Conservation (phyloP, 1,139 yeast genomes). For the Diutina scorzettiae region DNA sequence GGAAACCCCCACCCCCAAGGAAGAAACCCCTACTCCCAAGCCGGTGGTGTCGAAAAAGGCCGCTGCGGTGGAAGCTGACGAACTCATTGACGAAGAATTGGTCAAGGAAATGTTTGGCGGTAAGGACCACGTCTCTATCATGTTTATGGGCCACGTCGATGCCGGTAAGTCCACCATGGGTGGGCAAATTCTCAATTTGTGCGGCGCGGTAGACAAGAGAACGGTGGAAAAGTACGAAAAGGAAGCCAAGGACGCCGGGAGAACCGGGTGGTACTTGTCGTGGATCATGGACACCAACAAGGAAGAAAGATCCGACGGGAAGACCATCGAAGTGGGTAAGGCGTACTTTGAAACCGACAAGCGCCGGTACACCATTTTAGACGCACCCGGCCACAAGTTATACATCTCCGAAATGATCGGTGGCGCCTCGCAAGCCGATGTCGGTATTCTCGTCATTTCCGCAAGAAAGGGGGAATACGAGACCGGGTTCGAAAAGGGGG, state of each 20-base stretch:
- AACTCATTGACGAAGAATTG: constrained; percentile 75
- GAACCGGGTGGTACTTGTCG: constrained; percentile 98
- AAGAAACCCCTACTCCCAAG: constrained; percentile 8
- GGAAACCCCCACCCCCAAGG: constrained; percentile 4
- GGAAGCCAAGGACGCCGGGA: constrained; percentile 98
- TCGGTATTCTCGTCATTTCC: constrained; percentile 90
- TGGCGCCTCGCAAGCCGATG: constrained; percentile 99
- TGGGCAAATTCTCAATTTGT: constrained; percentile 83
- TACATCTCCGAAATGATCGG: constrained; percentile 99
- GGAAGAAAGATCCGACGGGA: constrained; percentile 97
- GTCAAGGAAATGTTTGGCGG: constrained; percentile 92
- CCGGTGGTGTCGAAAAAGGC: constrained; percentile 14
- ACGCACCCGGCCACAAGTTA: constrained; percentile 99
- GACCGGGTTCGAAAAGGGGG: constrained; percentile 98
- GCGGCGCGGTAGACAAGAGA: constrained; percentile 97
- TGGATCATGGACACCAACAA: constrained; percentile 99
- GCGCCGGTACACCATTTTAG: constrained; percentile 94
- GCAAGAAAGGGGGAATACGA: constrained; percentile 99
- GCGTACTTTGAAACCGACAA: constrained; percentile 95
- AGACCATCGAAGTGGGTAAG: constrained; percentile 97
- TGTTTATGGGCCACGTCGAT: constrained; percentile 99
- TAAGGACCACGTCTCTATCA: constrained; percentile 91
- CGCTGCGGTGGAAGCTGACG: constrained; percentile 49
- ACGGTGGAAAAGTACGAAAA: constrained; percentile 97
- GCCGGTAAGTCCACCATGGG: constrained; percentile 99